Base-by-base conservation (phyloP, 2,329 filamentous ascomycete genomes). In the Aspergillus sp. region DNA sequence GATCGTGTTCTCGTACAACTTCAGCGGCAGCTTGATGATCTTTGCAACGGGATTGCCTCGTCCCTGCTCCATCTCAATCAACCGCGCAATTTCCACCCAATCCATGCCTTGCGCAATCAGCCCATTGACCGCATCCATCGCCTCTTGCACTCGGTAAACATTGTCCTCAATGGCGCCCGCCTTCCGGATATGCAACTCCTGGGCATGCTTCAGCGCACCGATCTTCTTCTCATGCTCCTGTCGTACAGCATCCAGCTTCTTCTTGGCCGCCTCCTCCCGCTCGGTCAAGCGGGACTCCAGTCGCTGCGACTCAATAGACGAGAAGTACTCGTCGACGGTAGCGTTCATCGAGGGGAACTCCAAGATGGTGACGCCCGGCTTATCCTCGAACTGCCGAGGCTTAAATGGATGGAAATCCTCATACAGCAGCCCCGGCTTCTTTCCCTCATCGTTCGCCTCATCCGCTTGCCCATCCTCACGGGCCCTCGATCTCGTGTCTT, bases 241-340 rank as follows among this genome's bases (percentile, higher is more conserved):
- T 63, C 85, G 84, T 0, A 92, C 91, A n/a, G 88, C 83, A 34
- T 96, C 89, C 3, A 99, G 79, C 69, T 95, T 96, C 64, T 84
- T 85, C 72, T 87, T 89, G 3, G 94, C 94, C 3, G 82, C 80
- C 17, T 88, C 85, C 70, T 99, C 91, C 45, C 88, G 84, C 69
- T 97, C 93, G 3, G 84, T 85, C 4, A 97, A 75, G 49, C 86
- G 83, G 1, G 90, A 95, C 69, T 96, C 88, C 1, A 97, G 79
- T 68, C 90, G 96, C 68, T 97, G 93, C 0, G 92, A 91, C 73
- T 99, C 94, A 21, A 97, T 84, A 0, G 93, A 97, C 0, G 94
- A 97, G 71, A 96, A 97, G 76, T 97, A 99, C 61, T 96, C 90
- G 67, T 99, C 94, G 0, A 96, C 91, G 0, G 91, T 94, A 66